Evolutionary conservation across 2,329 filamentous ascomycete genomes (phyloP), one percentile per base, ranked within the genome.

Genomic region (Peltaster fructicola): DNA sequence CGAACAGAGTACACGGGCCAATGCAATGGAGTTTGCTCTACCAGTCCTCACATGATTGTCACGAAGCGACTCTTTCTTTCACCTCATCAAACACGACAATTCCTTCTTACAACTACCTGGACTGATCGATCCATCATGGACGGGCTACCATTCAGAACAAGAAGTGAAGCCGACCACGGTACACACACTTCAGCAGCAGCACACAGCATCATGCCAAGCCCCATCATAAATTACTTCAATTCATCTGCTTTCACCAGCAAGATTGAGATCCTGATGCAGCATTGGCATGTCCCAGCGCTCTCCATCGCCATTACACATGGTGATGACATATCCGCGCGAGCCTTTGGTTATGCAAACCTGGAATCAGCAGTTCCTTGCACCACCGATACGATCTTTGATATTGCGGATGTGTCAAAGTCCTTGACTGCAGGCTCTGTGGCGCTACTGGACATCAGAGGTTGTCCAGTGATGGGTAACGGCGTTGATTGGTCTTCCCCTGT

Each of bases 321-420:
- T 2, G 45, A 60, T 8, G 33, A 53, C 4, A 54, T 50, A 5
- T 56, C 30, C 17, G 30, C 45, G 33, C 31, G 58, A 55, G 51
- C 51, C 15, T 48, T 53, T 32, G 43, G 58, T 32, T 31, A 54
- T 35, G 38, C 50, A 25, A 30, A 31, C n/a, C 40, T 53, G 4
- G 44, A 54, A 4, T 38, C 27, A 2, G 44, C 41, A 4, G 51
- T 44, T 0, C 42, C 48, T 0, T 54, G 55, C 6, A 60, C 51
- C 0, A 39, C 56, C 1, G 47, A 59, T 15, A 68, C 64, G 0
- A 48, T 70, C 3, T 70, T 63, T 46, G 64, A 61, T 30, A 53
- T 52, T 3, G 68, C 56, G 2, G 68, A 63, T 20, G 67, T 57
- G 1, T 66, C 63, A 11, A 72, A 72, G 39, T 59, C 63, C 3